Conservation (phyloP, 768 basidiomycete genomes). For the Leccinum truebloodii region DNA sequence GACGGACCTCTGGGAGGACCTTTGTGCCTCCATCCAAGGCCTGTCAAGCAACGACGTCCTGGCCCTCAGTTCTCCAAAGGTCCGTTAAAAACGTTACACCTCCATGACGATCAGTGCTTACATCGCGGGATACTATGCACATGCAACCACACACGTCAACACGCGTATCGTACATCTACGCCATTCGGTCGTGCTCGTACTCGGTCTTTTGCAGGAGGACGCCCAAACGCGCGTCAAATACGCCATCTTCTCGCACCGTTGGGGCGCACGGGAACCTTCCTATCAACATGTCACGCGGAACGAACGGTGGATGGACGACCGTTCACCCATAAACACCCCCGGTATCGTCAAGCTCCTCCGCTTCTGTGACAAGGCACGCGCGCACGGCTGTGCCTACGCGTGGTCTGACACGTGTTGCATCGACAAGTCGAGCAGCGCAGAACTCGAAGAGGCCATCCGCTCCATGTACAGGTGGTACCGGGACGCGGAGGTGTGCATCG, state of each 20-base stretch:
- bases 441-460: slow-evolving; percentile 10
- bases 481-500: slow-evolving; percentile 14
- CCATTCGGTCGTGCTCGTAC: not conserved
- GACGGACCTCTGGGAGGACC: slow-evolving; percentile 14
- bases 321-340: not conserved
- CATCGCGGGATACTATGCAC: not conserved
- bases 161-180: not conserved
- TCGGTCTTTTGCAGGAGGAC: slow-evolving; percentile 5
- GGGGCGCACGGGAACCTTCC: slow-evolving; percentile 11
- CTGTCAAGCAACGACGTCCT: slow-evolving; percentile 3
- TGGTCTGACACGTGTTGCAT: slow-evolving; percentile 19
- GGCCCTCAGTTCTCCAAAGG: slow-evolving; percentile 9
- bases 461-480: slow-evolving; percentile 7
- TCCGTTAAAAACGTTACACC: not conserved
- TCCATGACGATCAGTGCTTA: not conserved
- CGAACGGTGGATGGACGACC: not conserved
- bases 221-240: slow-evolving; percentile 8
- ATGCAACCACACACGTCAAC: not conserved
- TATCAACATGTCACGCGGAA: slow-evolving; percentile 5
- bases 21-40: not conserved
- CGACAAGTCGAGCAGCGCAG: slow-evolving; percentile 18
- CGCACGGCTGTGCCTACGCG: slow-evolving; percentile 10
- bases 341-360: slow-evolving; percentile 7
- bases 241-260: slow-evolving; percentile 18
- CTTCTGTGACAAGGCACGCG: slow-evolving; percentile 11